Conservation (phyloP, 176 grass and related monocot genomes). For the maize (Zea mays) region Zm-B73-REFERENCE-NAM-5.0 NC_050098.1:227051501-227052000, state of each 20-base stretch:
- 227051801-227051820: neutral
- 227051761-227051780: neutral
- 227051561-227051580: constrained; percentile 13
- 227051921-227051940: neutral
- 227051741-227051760: neutral
- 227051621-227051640: neutral
- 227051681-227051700: constrained; percentile 23
- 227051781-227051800: constrained; percentile 20
- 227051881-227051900: neutral
- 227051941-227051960: constrained; percentile 16
- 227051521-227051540: constrained; percentile 1
- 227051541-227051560: constrained; percentile 8
- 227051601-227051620: constrained; percentile 1
- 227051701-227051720: neutral
- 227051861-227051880: constrained; percentile 1
- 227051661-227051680: neutral
- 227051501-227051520: neutral
- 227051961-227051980: constrained; percentile 23
- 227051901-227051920: neutral
- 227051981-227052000: constrained; percentile 13
- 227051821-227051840: neutral
- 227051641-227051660: neutral
- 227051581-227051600: neutral
- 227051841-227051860: constrained; percentile 27
- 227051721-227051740: neutral